Conservation (phyloP, 2,329 filamentous ascomycete genomes). For the Arthrobotrys sinensis region DNA sequence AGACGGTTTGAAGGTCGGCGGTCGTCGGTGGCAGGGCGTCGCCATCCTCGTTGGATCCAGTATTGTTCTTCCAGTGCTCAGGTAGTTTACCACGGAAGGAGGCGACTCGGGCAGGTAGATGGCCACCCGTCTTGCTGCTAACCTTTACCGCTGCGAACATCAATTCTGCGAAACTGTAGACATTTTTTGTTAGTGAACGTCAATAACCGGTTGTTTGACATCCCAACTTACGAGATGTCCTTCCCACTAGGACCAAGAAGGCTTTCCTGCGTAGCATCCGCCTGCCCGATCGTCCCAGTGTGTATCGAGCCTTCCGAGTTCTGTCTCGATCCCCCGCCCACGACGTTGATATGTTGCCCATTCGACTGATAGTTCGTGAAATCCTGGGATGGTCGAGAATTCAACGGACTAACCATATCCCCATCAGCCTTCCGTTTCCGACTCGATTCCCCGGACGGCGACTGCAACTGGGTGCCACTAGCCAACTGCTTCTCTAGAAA, state of each 20-base stretch:
- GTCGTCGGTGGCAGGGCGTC: slow-evolving; percentile 54
- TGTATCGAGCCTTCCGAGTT: slow-evolving; percentile 20
- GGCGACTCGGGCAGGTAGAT: slow-evolving; percentile 55
- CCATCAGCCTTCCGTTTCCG: slow-evolving; percentile 60
- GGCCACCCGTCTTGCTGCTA: slow-evolving; percentile 59
- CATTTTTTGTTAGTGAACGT: slow-evolving; percentile 17
- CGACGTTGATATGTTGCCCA: slow-evolving; percentile 53
- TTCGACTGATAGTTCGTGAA: slow-evolving; percentile 24
- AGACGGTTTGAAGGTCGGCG: slow-evolving; percentile 61
- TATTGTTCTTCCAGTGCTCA: slow-evolving; percentile 52
- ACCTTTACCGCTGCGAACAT: slow-evolving; percentile 64
- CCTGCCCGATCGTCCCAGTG: not conserved
- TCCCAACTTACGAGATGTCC: slow-evolving; percentile 63
- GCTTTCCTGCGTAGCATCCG: slow-evolving; percentile 10
- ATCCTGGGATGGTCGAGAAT: slow-evolving; percentile 34
- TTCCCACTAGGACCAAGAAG: slow-evolving; percentile 61
- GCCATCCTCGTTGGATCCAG: slow-evolving; percentile 36
- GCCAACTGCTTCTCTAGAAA: slow-evolving; percentile 62
- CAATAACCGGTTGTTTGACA: slow-evolving; percentile 21
- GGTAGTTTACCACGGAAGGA: slow-evolving; percentile 59
- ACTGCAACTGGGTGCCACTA: slow-evolving; percentile 12
- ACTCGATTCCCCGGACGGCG: slow-evolving; percentile 32
- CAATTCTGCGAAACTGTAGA: slow-evolving; percentile 63
- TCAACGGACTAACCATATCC: slow-evolving; percentile 51
- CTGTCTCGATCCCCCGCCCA: slow-evolving; percentile 38